A percentile compares a stretch with the other conserved stretches of the same genome.
Evolutionary conservation across 2,329 filamentous ascomycete genomes (phyloP).

Genomic region (Phoma sp.): DNA sequence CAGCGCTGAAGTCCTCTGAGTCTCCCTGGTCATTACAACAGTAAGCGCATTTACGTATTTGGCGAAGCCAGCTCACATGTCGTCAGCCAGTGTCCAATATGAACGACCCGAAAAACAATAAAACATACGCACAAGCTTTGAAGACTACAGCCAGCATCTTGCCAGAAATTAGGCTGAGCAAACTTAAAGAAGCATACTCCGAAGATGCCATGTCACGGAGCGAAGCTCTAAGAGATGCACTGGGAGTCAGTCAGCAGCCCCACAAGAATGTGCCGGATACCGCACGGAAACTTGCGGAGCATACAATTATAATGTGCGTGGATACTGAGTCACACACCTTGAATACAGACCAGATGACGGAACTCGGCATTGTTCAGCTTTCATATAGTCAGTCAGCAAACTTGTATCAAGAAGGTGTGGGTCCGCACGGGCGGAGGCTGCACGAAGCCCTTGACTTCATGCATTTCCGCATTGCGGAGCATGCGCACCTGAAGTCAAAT

Average conservation of each 20-base stretch:
- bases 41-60: no score
- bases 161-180: no score
- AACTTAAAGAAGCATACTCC: no score
- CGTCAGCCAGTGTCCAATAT: no score
- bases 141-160: no score
- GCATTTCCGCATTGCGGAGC: slow-evolving; percentile 27
- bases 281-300: slow-evolving; percentile 11
- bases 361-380: slow-evolving; percentile 29
- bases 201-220: no score
- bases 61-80: no score
- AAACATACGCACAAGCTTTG: no score
- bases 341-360: slow-evolving; percentile 29
- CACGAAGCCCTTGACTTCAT: slow-evolving; percentile 27
- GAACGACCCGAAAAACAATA: no score
- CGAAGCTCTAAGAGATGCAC: no score
- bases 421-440: slow-evolving; percentile 24
- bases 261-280: neutral
- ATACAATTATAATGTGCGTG: slow-evolving; percentile 26
- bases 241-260: neutral
- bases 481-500: slow-evolving; percentile 24
- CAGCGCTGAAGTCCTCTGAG: no score
- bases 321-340: slow-evolving; percentile 33
- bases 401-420: neutral
- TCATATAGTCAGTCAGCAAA: slow-evolving; percentile 4
- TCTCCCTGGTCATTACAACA: no score